Conservation (phyloP, 495 filamentous ascomycete genomes). For the Elaphomyces granulatus region DNA sequence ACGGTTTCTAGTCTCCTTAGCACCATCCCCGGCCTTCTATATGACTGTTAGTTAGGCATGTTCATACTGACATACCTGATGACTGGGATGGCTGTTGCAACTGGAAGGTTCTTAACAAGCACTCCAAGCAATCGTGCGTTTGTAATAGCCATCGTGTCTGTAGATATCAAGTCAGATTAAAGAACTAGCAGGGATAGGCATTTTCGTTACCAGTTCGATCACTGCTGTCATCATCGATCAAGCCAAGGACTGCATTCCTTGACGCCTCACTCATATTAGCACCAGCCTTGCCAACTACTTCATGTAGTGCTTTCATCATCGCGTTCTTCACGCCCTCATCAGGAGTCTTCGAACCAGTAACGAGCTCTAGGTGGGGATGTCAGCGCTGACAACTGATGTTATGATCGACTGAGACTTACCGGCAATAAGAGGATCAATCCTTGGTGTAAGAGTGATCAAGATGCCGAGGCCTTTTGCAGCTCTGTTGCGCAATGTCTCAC, state of each 20-base stretch:
- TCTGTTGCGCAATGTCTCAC: conserved; percentile 70
- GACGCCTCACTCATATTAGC: conserved; percentile 87
- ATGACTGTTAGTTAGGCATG: background rate
- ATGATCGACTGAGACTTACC: conserved; percentile 15
- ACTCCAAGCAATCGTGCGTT: conserved; percentile 80
- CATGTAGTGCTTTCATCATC: conserved; percentile 94
- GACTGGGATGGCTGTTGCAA: conserved; percentile 46
- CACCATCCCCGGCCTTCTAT: background rate
- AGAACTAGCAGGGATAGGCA: background rate
- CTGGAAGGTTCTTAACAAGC: conserved; percentile 65
- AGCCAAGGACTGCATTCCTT: conserved; percentile 58
- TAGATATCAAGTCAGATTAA: conserved; percentile 6
- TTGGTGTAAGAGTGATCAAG: conserved; percentile 86
- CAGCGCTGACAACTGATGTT: background rate
- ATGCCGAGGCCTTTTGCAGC: conserved; percentile 96
- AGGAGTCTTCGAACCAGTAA: conserved; percentile 80
- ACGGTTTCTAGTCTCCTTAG: conserved; percentile 34
- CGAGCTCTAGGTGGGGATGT: conserved; percentile 53
- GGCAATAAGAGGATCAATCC: conserved; percentile 80
- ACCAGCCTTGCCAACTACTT: conserved; percentile 90
- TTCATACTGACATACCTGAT: conserved; percentile 44
- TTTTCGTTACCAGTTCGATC: conserved; percentile 53
- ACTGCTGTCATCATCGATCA: conserved; percentile 76
- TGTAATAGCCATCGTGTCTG: conserved; percentile 65
- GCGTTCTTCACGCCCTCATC: conserved; percentile 85